Evolutionary conservation across 768 basidiomycete genomes (phyloP).

Genomic region (Mycena olivaceomarginata): DNA sequence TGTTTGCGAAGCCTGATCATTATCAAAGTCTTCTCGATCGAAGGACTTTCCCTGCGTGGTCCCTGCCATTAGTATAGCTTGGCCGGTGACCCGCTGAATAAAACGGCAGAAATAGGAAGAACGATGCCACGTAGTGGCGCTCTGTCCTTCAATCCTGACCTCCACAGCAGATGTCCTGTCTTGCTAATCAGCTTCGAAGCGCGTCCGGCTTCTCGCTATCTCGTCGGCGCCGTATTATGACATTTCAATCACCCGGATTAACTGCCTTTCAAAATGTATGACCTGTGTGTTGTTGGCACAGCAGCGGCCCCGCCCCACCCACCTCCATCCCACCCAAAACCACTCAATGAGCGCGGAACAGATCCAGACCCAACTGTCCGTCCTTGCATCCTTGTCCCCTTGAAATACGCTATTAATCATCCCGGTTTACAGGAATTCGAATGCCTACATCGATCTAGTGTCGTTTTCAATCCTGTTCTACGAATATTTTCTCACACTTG

Average conservation of each 20-base stretch:
- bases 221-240: neutral
- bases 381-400: neutral
- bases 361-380: constrained; percentile 34
- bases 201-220: neutral
- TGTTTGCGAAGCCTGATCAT: neutral
- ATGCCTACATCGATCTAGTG: constrained; percentile 26
- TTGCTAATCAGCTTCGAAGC: constrained; percentile 6
- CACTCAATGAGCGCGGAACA: constrained; percentile 21
- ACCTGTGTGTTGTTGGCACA: neutral
- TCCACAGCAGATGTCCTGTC: neutral
- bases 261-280: neutral
- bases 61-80: neutral
- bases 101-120: neutral
- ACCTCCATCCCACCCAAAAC: neutral
- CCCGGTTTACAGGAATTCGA: constrained; percentile 19
- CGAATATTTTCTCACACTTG: constrained; percentile 37
- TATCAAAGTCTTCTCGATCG: neutral
- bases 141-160: neutral
- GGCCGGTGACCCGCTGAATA: neutral
- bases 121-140: neutral
- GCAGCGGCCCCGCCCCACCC: neutral
- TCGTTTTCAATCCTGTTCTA: constrained; percentile 37
- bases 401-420: neutral
- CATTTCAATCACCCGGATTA: neutral
- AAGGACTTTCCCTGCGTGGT: neutral